These are phyloP conservation scores for Phanerochaete carnosa DNA, from an alignment of 768 basidiomycete genomes.

Conservation along the genomic window DNA sequence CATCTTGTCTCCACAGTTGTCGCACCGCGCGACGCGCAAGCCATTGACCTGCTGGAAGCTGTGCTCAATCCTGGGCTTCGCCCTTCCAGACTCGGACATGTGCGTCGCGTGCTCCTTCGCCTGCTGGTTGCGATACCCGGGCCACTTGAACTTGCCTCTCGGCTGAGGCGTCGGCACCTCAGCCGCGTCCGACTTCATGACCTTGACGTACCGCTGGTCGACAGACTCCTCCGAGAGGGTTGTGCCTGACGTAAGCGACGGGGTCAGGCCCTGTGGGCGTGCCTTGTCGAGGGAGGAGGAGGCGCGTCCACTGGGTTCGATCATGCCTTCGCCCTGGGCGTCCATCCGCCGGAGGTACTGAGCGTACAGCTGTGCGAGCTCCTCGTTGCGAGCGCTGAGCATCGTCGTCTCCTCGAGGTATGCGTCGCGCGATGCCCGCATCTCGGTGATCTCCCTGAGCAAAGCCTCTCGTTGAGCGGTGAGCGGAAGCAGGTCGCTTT, in stretches of 20 bases:
- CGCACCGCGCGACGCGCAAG: slow-evolving; percentile 87
- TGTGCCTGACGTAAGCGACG: slow-evolving; percentile 38
- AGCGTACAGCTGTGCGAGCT: slow-evolving; percentile 82
- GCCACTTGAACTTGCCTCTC: slow-evolving; percentile 69
- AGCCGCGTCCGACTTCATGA: slow-evolving; percentile 24
- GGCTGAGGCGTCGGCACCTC: slow-evolving; percentile 48
- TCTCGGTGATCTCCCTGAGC: slow-evolving; percentile 77
- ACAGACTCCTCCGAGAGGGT: slow-evolving; percentile 43
- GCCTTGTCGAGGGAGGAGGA: slow-evolving; percentile 13
- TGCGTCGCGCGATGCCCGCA: slow-evolving; percentile 80
- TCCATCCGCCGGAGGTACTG: slow-evolving; percentile 83
- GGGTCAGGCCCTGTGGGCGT: slow-evolving; percentile 9
- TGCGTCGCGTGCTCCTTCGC: slow-evolving; percentile 38
- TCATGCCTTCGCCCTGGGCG: slow-evolving; percentile 5
- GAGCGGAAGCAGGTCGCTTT: slow-evolving; percentile 81
- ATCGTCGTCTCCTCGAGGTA: slow-evolving; percentile 90
- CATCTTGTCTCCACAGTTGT: slow-evolving; percentile 96
- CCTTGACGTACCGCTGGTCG: slow-evolving; percentile 41
- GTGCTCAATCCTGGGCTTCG: slow-evolving; percentile 50
- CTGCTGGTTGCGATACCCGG: slow-evolving; percentile 41
- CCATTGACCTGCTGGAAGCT: slow-evolving; percentile 88
- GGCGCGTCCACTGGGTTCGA: slow-evolving; percentile 2
- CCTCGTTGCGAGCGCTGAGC: slow-evolving; percentile 89
- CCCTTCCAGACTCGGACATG: slow-evolving; percentile 20
- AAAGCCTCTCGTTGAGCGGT: slow-evolving; percentile 79